A percentile compares a stretch with the other conserved stretches of the same genome.
Evolutionary conservation across 306 rosid species (phyloP).

Genomic region (Mimosa pudica): DNA sequence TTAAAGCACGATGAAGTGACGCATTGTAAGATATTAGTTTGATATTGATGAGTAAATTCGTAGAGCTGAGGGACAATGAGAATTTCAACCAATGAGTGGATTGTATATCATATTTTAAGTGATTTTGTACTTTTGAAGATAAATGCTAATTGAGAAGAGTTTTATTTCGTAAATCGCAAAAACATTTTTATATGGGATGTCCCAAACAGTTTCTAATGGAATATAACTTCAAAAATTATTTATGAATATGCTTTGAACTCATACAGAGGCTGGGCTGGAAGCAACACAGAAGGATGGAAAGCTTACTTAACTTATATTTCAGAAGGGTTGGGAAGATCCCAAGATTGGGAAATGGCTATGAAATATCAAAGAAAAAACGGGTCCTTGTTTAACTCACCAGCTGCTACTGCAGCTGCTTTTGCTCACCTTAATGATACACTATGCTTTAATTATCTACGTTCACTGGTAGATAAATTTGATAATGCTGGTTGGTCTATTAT

Average conservation of each 20-base stretch:
- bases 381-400: conserved; percentile 55
- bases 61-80: no score
- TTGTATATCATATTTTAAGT: no score
- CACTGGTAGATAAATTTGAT: conserved; percentile 52
- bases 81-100: no score
- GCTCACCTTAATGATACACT: conserved; percentile 41
- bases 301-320: conserved; percentile 58
- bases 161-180: no score
- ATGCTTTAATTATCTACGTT: conserved; percentile 48
- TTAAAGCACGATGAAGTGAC: no score
- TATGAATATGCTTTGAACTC: neutral
- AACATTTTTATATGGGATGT: no score
- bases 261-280: conserved; percentile 34
- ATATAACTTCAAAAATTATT: neutral
- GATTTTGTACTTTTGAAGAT: no score
- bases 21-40: no score
- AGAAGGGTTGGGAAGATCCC: conserved; percentile 53
- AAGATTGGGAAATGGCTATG: conserved; percentile 54
- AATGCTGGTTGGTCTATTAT: conserved; percentile 41
- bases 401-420: conserved; percentile 58
- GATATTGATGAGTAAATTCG: no score
- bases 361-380: conserved; percentile 66
- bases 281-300: conserved; percentile 48
- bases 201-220: no score
- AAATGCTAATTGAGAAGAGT: no score